Conservation (phyloP, 75 land plant genomes). For the Gnetum montanum region DNA sequence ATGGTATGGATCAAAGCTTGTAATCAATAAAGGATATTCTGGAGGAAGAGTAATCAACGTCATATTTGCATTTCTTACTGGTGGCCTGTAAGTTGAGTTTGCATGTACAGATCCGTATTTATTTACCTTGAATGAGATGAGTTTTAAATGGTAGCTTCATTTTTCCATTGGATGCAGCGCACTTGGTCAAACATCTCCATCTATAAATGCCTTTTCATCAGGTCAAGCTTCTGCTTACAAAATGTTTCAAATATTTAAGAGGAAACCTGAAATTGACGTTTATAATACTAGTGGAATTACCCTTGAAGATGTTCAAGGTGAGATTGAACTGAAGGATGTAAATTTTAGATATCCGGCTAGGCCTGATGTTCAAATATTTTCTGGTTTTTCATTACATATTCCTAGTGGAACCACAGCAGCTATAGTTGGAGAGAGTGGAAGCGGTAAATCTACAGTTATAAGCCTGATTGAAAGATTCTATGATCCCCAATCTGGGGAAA, state of each 20-base stretch:
- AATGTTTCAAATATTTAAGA: constrained; percentile 82
- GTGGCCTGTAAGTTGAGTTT: constrained; percentile 62
- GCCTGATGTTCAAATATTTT: constrained; percentile 72
- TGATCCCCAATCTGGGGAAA: constrained; percentile 84
- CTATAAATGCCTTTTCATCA: constrained; percentile 66
- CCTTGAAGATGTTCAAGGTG: constrained; percentile 51
- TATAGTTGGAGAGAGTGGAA: constrained; percentile 95
- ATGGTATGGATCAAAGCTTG: constrained; percentile 74
- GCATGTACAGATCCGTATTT: too few relatives aligned
- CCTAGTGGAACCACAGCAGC: constrained; percentile 76
- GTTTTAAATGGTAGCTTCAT: too few relatives aligned
- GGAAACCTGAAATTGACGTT: constrained; percentile 84
- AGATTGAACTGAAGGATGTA: constrained; percentile 71
- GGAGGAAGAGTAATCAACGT: constrained; percentile 77
- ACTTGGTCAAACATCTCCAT: constrained; percentile 84
- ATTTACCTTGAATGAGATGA: too few relatives aligned
- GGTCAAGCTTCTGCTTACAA: constrained; percentile 93
- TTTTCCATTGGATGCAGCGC: too few relatives aligned
- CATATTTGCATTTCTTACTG: constrained; percentile 75
- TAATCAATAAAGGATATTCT: constrained; percentile 45
- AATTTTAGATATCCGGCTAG: constrained; percentile 79
- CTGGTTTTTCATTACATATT: constrained; percentile 59
- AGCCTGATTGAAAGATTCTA: constrained; percentile 94
- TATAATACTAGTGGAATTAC: constrained; percentile 53
- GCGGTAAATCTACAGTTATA: constrained; percentile 96